phyloP scores from a whole-genome alignment of 192 early-diverging fungal genomes.

The Paraglomus brasilianum region DNA sequence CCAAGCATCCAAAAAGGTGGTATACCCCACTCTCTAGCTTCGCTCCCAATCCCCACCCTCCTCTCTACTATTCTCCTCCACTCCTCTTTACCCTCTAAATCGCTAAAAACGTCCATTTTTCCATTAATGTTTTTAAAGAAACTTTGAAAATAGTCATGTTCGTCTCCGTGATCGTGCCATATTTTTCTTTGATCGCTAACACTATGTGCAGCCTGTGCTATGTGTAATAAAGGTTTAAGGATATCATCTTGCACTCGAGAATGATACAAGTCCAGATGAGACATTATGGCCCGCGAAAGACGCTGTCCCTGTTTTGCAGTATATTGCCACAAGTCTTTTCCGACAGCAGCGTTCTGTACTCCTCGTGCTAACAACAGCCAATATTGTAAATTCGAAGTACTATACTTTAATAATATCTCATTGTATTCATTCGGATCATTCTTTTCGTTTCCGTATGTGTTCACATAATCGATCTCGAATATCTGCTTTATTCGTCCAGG shows the following conservation, averaged over 20 bases:
- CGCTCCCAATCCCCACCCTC: slow-evolving; percentile 33
- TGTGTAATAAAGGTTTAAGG: slow-evolving; percentile 49
- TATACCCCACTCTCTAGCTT: slow-evolving; percentile 41
- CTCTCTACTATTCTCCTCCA: slow-evolving; percentile 38
- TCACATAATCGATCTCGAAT: slow-evolving; percentile 26
- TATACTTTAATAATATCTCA: slow-evolving; percentile 28
- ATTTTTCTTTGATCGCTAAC: slow-evolving; percentile 30
- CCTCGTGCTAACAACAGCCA: slow-evolving; percentile 55
- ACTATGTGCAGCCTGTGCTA: slow-evolving; percentile 47
- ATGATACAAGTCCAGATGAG: slow-evolving; percentile 42
- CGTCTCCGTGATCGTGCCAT: slow-evolving; percentile 17
- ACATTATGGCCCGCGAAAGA: slow-evolving; percentile 46
- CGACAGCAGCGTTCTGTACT: slow-evolving; percentile 51
- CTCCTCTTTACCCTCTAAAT: slow-evolving; percentile 35
- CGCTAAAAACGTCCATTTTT: slow-evolving; percentile 28
- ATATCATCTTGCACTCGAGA: slow-evolving; percentile 36
- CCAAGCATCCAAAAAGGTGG: slow-evolving; percentile 59
- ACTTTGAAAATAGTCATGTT: slow-evolving; percentile 31
- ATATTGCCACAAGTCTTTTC: slow-evolving; percentile 56
- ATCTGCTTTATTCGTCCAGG: slow-evolving; percentile 35
- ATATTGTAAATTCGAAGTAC: slow-evolving; percentile 56
- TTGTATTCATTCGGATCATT: not conserved
- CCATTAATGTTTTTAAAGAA: slow-evolving; percentile 16
- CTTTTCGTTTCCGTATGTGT: not conserved
- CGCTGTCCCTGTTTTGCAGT: slow-evolving; percentile 45